A percentile compares a stretch with the other conserved stretches of the same genome.
Evolutionary conservation across 2,329 filamentous ascomycete species (phyloP).

Genomic region (Xylariaceae sp.): DNA sequence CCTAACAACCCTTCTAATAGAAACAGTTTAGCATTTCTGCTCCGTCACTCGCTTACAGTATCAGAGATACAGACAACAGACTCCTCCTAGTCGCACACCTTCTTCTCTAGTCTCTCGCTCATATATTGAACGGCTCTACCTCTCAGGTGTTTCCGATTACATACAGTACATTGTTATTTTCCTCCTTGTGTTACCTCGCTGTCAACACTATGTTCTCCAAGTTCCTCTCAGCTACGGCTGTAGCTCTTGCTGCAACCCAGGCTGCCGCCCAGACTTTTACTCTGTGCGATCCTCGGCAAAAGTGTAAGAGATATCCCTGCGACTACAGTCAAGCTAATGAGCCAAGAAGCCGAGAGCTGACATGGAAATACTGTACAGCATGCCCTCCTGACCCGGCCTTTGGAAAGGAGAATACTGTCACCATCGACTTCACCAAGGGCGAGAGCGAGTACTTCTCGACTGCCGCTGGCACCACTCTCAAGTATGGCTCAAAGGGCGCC

Average conservation of each 20-base stretch:
- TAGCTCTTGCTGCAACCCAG: conserved; percentile 45
- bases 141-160: conserved; percentile 3
- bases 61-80: conserved; percentile 9
- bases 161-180: conserved; percentile 6
- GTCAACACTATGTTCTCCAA: conserved; percentile 40
- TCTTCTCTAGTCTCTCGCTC: conserved; percentile 14
- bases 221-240: conserved; percentile 38
- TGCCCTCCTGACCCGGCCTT: conserved; percentile 76
- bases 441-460: conserved; percentile 50
- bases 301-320: too few species aligned
- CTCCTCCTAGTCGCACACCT: too few species aligned
- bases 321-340: too few species aligned
- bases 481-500: conserved; percentile 45
- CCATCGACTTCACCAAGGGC: conserved; percentile 74
- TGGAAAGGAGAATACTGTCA: conserved; percentile 44
- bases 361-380: conserved; percentile 28
- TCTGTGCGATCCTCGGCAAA: conserved; percentile 50
- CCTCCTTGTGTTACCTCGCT: conserved; percentile 1
- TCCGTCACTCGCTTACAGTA: conserved; percentile 20
- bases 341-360: background rate
- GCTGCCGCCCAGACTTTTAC: conserved; percentile 53
- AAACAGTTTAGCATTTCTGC: conserved; percentile 5
- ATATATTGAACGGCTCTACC: conserved; percentile 10
- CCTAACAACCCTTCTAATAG: too few species aligned
- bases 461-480: conserved; percentile 43